phyloP scores from a whole-genome alignment of 2,329 filamentous ascomycete genomes.

The Fusarium aywerte region DNA sequence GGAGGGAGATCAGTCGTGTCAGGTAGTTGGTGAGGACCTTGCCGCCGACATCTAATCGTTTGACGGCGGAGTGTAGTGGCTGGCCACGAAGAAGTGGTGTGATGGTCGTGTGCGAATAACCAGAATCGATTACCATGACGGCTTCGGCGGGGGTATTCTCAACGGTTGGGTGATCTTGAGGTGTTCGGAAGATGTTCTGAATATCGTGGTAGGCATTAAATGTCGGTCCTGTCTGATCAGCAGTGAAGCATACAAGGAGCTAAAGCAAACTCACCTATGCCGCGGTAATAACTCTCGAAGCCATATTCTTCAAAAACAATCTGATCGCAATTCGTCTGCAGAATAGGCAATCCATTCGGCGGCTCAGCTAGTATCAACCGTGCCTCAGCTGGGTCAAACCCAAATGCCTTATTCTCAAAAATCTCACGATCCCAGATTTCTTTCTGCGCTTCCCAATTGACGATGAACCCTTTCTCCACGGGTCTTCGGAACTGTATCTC shows the following conservation, averaged over 20 bases:
- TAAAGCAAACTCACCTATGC: slow-evolving; percentile 64
- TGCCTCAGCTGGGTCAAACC: slow-evolving; percentile 82
- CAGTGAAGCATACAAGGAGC: background rate
- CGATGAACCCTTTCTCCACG: slow-evolving; percentile 92
- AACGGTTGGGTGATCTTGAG: slow-evolving; percentile 57
- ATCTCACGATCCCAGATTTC: slow-evolving; percentile 95
- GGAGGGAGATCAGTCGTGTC: slow-evolving; percentile 86
- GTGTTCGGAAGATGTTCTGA: slow-evolving; percentile 73
- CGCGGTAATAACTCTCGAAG: slow-evolving; percentile 86
- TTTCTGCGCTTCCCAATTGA: slow-evolving; percentile 96
- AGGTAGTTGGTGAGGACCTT: slow-evolving; percentile 94
- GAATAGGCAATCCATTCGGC: slow-evolving; percentile 79
- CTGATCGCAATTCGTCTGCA: slow-evolving; percentile 93
- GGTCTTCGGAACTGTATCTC: slow-evolving; percentile 88
- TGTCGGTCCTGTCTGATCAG: slow-evolving; percentile 65
- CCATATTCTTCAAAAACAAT: slow-evolving; percentile 98
- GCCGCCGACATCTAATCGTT: slow-evolving; percentile 89
- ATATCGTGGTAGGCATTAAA: slow-evolving; percentile 87
- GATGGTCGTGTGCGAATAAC: slow-evolving; percentile 92
- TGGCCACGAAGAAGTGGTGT: slow-evolving; percentile 85
- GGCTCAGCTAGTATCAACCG: slow-evolving; percentile 87
- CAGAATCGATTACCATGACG: slow-evolving; percentile 88
- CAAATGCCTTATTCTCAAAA: slow-evolving; percentile 73
- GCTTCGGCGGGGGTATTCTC: slow-evolving; percentile 74
- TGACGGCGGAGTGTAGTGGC: slow-evolving; percentile 82